Evolutionary conservation across 2,329 filamentous ascomycete genomes (phyloP), one percentile per base, ranked within the genome.

Genomic region (Colletotrichum abscissum): DNA sequence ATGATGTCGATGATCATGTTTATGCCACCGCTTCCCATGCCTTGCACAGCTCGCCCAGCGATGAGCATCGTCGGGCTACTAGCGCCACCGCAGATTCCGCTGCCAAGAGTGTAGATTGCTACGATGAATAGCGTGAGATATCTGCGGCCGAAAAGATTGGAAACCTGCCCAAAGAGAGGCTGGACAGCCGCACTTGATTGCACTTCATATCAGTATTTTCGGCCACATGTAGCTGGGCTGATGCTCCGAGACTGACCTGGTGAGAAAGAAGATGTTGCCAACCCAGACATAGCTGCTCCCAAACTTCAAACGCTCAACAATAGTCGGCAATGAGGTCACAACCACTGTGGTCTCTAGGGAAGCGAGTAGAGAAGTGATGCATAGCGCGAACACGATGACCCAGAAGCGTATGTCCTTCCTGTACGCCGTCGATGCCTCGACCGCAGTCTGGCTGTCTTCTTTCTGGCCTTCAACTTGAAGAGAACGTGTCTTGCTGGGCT

Each of bases 111-210:
- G 72, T 90, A 90, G 1, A 88, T 73, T 12, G 78, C 80, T 1
- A 89, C 82, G 3, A 85, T 78, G 8, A 77, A 62, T 0, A 89
- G 78, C 11, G 81, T 80, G 28, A 83, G 78, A 62, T 80, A 83
- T 26, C 86, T 82, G 1, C 89, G 82, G 3, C 89, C 88, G 73
- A 87, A 90, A n/a, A 90, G 82, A 65, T 89, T 84, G 16, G 85
- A 82, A 0, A 88, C 74, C 74, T 90, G 87, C 1, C 86, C 87
- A 12, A 35, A 35, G 33, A 35, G 11, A 35, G 33, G 33, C 33
- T 35, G 33, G 33, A 35, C 33, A 35, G 33, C 33, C 9, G 33
- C 33, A 35, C 33, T 35, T 35, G 4, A 2, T 5, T 35, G 5
- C 33, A 5, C 33, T 35, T 12, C 33, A 4, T 5, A 35, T 35